These are phyloP conservation scores for Mortierella sp. DNA, from an alignment of 371 early-diverging fungal genomes.

Conservation along the genomic window DNA sequence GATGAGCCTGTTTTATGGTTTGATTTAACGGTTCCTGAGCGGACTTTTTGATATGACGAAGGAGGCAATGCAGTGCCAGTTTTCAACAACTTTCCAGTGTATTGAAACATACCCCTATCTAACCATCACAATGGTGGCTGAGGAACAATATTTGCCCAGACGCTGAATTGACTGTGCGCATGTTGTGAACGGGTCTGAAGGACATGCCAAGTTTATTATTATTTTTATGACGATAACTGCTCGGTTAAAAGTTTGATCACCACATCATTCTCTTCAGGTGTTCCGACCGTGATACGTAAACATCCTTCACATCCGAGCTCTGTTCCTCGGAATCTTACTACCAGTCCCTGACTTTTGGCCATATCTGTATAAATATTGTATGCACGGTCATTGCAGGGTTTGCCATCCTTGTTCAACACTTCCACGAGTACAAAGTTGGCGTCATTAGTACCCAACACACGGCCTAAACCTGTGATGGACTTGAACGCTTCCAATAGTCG, in stretches of 20 bases:
- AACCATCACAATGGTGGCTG: not conserved
- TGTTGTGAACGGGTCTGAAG: no score
- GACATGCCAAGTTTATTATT: conserved; percentile 3
- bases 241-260: conserved; percentile 63
- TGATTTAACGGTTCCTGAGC: not conserved
- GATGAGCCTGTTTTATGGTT: not conserved
- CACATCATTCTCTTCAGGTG: conserved; percentile 80
- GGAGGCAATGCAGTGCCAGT: no score
- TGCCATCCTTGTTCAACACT: conserved; percentile 72
- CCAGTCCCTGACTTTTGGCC: conserved; percentile 88
- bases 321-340: conserved; percentile 93
- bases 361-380: conserved; percentile 80
- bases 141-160: conserved; percentile 2
- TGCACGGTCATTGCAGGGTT: conserved; percentile 82
- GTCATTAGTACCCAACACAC: conserved; percentile 87
- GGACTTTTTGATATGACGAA: not conserved
- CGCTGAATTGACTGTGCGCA: not conserved
- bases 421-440: conserved; percentile 96
- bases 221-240: conserved; percentile 47
- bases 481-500: conserved; percentile 70
- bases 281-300: conserved; percentile 95
- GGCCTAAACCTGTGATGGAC: conserved; percentile 69
- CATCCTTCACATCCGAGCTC: conserved; percentile 95
- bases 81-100: no score
- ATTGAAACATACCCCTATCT: not conserved